Base-by-base conservation (phyloP, 1,284 basidiomycete species). In the Moesziomyces sp. region DNA sequence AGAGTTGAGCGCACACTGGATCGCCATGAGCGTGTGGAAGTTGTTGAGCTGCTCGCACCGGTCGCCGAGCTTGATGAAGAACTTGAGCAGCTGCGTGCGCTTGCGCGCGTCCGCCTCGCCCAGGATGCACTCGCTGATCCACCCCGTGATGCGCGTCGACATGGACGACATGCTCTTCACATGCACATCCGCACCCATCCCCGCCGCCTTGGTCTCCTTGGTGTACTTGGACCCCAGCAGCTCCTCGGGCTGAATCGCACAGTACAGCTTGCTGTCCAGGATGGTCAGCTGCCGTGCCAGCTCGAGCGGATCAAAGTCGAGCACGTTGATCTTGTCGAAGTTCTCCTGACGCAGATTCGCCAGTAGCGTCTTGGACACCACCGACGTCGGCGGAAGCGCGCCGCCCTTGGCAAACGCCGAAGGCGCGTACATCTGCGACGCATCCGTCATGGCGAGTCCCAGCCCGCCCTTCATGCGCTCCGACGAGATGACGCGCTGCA, bases 361-460 rank as follows among this genome's bases (percentile, higher is more conserved):
- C 30, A 95, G 87, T 21, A 98, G 87, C 0, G 89, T 86, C 85
- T 93, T 94, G 66, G 90, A 92, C 87, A 98, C 92, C 74, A 91
- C 87, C 2, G 96, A 93, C 40, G 86, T 82, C 0, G 87, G 86
- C 5, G 87, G 86, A 28, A 35, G 30, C 7, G 77, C 58, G 14
- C 59, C 70, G 4, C 59, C 67, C 28, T 52, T 64, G 13, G 74
- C 53, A 30, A 74, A 76, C 1, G 74, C 72, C 10, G 70, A 65
- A 1, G 72, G 63, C 16, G 63, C 58, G 52, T 81, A 82, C 79
- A 82, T 78, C 44, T 66, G 51, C 45, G 67, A 60, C 30, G 70
- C 46, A 21, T 81, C 73, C 11, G 69, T 76, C 69, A 74, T 67
- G 10, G 68, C 52, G 23, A 67, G 61, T 9, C 63, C 62, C 2